Evolutionary conservation across 495 filamentous ascomycete species (phyloP), one percentile per base, ranked within the genome.

Genomic region (Hypoxylon trugodes): DNA sequence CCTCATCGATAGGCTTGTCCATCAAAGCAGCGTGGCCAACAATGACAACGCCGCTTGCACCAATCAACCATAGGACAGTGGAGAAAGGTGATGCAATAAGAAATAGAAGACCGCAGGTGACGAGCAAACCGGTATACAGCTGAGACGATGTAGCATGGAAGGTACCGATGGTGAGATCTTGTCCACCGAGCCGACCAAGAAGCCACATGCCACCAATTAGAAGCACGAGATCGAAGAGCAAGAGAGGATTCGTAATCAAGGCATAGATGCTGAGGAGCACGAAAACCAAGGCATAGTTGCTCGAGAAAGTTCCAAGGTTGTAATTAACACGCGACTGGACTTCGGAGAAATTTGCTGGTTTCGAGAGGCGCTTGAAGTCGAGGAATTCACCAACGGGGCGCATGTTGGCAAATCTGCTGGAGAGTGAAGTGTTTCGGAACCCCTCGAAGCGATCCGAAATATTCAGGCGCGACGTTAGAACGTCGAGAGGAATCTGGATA

Each of bases 1-100:
- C 93, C 93, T 94, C 93, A 87, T 97, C 95, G 83, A 98, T 97
- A 32, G 94, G 94, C 84, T 96, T 97, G 79, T 98, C 95, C 89
- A 98, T 88, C 71, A 98, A 87, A 47, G 91, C 84, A 67, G 95
- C 95, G 80, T 98, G 95, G 77, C 96, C 96, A 61, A 98, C 81
- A 59, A 97, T 93, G 73, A 86, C 89, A 74, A 96, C 90, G 68
- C 90, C 94, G 62, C 86, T 90, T 19, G 95, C 96, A 64, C 95
- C 96, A 70, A 98, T 91, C 72, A 98, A 82, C 96, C 96, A 98
- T 65, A 98, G 85, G 56, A 89, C 82, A 18, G 92, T 93, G 47
- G 82, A 60, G 69, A 97, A 83, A 58, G 92, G 91, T 41, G 90
- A 92, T 46, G 94, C 89, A 76, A 84, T 87, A 69, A 98, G 79